Evolutionary conservation across 768 basidiomycete genomes (phyloP).

Genomic region (Mycena chlorophos): DNA sequence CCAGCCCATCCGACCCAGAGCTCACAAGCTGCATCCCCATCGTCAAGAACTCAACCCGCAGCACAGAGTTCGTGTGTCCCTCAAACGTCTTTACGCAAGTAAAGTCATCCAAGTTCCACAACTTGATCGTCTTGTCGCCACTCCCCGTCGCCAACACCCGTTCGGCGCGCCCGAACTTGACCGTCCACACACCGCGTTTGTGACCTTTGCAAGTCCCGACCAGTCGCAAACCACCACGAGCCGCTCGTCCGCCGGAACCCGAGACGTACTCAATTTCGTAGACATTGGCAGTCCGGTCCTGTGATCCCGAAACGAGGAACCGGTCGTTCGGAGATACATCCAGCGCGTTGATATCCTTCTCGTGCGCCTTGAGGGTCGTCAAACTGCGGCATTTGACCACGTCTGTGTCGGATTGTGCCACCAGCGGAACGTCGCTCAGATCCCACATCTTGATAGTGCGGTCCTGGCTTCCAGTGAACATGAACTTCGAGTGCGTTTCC

Average conservation of each 20-base stretch:
- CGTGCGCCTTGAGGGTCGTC: constrained; percentile 87
- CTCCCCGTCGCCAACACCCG: constrained; percentile 89
- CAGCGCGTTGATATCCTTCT: constrained; percentile 97
- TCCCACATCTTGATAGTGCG: constrained; percentile 99
- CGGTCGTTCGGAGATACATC: constrained; percentile 90
- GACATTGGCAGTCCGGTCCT: constrained; percentile 92
- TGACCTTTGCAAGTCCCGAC: constrained; percentile 93
- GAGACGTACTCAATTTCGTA: constrained; percentile 68
- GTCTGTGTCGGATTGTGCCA: constrained; percentile 28
- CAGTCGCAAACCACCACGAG: constrained; percentile 70
- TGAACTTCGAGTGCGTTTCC: constrained; percentile 51
- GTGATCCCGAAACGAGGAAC: constrained; percentile 89
- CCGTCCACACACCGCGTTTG: constrained; percentile 94
- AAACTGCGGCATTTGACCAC: constrained; percentile 68
- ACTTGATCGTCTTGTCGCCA: constrained; percentile 89
- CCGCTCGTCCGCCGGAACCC: constrained; percentile 39
- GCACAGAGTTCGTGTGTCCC: constrained; percentile 95
- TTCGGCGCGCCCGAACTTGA: constrained; percentile 83
- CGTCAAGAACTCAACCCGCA: constrained; percentile 89
- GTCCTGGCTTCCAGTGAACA: constrained; percentile 96
- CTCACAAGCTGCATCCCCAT: constrained; percentile 84
- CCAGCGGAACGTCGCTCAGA: constrained; percentile 52
- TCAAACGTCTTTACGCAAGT: constrained; percentile 95
- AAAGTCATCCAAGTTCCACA: constrained; percentile 94
- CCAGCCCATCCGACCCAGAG: constrained; percentile 89